Base-by-base conservation (phyloP, 805 yeast species). In the Brettanomyces sp. region DNA sequence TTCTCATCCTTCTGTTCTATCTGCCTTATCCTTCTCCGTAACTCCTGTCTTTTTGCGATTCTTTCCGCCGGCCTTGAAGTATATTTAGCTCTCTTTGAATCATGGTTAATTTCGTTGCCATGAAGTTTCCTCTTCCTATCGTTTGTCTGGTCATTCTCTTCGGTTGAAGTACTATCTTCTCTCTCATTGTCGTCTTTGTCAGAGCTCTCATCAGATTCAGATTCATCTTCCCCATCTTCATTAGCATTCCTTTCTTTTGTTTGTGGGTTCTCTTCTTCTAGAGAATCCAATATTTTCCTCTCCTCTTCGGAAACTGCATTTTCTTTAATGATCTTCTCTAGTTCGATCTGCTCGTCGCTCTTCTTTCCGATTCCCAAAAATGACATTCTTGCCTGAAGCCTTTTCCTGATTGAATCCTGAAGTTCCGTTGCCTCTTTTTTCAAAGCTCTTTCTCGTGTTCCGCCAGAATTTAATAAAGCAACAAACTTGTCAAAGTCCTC, bases 381-480 rank as follows among this genome's bases (percentile, higher is more conserved):
- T 47, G 72, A 73, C 25, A 75, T 67, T 48, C 95, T 72, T 1
- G 86, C 74, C 9, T 61, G 67, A 52, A 85, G 76, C 53, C 88
- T 76, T 11, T 70, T 63, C 33, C 59, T 58, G 23, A 85, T 70
- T 14, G 74, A 72, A 9, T 76, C 82, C 50, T 75, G 73, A 23
- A 79, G 70, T 3, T 65, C 62, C 6, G 64, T 58, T 39, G 86
- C 59, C 54, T 85, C 95, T 53, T 81, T 82, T 36, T 77, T 66
- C 41, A 90, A 69, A 35, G 66, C 70, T 14, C 79, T 71, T 57
- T 89, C 97, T 41, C 95, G 67, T 44, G 66, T 68, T 3, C 96
- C 96, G 74, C 82, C 78, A 4, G 77, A 79, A 53, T 83, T 80
- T 43, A 89, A 66, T 87, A 91, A 83, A n/a, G 64, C 59, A 7